Percentiles rank a stretch among this genome's conserved stretches.
Evolutionary conservation across 306 rosid genomes (phyloP).

Genomic region (Citrullus colocynthis): DNA sequence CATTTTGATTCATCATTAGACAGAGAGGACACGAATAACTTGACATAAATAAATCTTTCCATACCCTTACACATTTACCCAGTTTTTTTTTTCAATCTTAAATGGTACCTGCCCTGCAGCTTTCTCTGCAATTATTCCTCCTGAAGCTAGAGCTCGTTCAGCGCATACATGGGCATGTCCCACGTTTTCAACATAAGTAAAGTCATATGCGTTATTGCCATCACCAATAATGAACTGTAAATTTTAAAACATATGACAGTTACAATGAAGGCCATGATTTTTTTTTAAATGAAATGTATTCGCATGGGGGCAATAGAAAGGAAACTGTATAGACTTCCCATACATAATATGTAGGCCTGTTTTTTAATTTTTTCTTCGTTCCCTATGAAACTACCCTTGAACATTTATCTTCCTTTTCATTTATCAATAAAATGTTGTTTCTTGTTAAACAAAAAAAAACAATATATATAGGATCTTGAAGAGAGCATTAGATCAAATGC

Average conservation of each 20-base stretch:
- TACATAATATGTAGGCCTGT: neutral
- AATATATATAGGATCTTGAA: neutral
- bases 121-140: constrained; percentile 46
- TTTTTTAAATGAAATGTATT: neutral
- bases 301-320: neutral
- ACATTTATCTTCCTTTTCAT: neutral
- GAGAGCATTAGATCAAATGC: neutral
- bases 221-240: constrained; percentile 82
- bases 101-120: constrained; percentile 76
- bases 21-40: neutral
- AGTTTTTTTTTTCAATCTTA: neutral
- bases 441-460: neutral
- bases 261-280: neutral
- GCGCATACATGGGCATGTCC: constrained; percentile 94
- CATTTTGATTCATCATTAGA: neutral
- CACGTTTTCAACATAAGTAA: constrained; percentile 93
- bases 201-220: constrained; percentile 75
- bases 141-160: constrained; percentile 77
- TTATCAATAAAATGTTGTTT: neutral
- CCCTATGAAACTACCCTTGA: neutral
- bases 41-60: neutral
- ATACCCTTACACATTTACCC: neutral
- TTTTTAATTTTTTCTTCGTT: neutral
- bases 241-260: constrained; percentile 12
- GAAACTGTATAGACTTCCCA: neutral